phyloP scores from a whole-genome alignment of 225 moss, liverwort and hornwort genomes.

The Lunularia cruciata region DNA sequence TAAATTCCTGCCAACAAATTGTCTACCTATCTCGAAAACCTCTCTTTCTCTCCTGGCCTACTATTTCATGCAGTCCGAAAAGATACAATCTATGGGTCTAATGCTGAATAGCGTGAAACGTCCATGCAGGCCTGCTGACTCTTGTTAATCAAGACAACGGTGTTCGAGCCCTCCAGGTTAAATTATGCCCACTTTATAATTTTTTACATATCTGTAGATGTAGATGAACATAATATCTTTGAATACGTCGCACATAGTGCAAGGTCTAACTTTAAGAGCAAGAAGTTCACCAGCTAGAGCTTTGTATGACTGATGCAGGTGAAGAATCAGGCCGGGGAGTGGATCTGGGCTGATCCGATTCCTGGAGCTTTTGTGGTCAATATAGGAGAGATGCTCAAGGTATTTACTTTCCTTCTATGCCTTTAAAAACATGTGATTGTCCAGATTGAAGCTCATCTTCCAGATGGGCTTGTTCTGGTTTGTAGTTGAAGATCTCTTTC shows the following conservation, averaged over 20 bases:
- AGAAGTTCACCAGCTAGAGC: too few species aligned
- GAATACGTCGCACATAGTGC: too few species aligned
- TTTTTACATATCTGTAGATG: too few species aligned
- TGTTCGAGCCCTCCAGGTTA: slow-evolving; percentile 81
- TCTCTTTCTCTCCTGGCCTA: too few species aligned
- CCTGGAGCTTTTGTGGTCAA: slow-evolving; percentile 97
- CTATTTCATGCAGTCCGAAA: too few species aligned
- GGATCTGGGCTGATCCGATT: slow-evolving; percentile 89
- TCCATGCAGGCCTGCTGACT: slow-evolving; percentile 75
- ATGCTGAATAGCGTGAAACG: not conserved
- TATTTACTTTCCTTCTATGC: too few species aligned
- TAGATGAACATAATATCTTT: too few species aligned
- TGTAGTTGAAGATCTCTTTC: not conserved
- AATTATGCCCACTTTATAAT: not conserved
- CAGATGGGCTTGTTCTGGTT: not conserved
- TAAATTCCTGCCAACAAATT: slow-evolving; percentile 28
- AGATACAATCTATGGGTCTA: not conserved
- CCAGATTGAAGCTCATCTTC: not conserved
- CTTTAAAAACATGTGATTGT: not conserved
- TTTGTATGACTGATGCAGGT: slow-evolving; percentile 47
- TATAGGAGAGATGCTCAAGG: slow-evolving; percentile 95
- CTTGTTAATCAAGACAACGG: slow-evolving; percentile 84
- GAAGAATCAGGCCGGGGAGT: slow-evolving; percentile 64
- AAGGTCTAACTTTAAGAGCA: not conserved
- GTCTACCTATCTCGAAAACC: too few species aligned